Conservation (phyloP, 768 basidiomycete species). For the Tremella mesenterica region DNA sequence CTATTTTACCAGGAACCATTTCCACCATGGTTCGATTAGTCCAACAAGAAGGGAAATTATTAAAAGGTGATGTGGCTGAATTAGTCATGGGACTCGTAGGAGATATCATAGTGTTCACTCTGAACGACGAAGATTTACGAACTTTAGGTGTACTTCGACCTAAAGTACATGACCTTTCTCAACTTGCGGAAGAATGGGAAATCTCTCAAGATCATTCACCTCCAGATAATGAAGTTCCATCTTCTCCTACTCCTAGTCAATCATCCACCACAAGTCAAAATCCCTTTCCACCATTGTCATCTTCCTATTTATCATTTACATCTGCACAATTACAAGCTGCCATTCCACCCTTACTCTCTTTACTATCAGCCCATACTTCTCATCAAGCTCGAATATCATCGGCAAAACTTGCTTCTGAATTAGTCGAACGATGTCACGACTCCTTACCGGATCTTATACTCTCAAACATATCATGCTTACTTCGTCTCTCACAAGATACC, state of each 20-base stretch:
- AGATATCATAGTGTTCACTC: constrained; percentile 26
- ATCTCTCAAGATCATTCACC: background rate
- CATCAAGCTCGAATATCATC: constrained; percentile 17
- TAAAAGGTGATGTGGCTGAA: constrained; percentile 30
- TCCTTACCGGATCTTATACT: constrained; percentile 61
- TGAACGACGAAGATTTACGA: constrained; percentile 30
- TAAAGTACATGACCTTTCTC: constrained; percentile 29
- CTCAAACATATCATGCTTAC: constrained; percentile 61
- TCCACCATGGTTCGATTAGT: constrained; percentile 67
- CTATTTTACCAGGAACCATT: constrained; percentile 70
- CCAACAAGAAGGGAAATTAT: constrained; percentile 46
- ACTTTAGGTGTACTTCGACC: constrained; percentile 19
- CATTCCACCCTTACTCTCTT: constrained; percentile 62
- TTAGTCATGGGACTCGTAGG: constrained; percentile 14
- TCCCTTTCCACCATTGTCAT: constrained; percentile 51
- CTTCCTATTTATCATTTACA: constrained; percentile 72
- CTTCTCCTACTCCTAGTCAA: constrained; percentile 19
- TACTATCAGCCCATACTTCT: constrained; percentile 44
- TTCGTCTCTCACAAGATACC: constrained; percentile 52
- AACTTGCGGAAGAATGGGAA: constrained; percentile 34
- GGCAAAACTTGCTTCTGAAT: constrained; percentile 6
- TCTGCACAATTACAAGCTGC: constrained; percentile 75
- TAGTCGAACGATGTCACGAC: constrained; percentile 16
- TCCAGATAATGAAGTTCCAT: constrained; percentile 8
- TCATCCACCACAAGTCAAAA: constrained; percentile 8